phyloP scores from a whole-genome alignment of 139 green algal species.

The Haematococcus sp. region DNA sequence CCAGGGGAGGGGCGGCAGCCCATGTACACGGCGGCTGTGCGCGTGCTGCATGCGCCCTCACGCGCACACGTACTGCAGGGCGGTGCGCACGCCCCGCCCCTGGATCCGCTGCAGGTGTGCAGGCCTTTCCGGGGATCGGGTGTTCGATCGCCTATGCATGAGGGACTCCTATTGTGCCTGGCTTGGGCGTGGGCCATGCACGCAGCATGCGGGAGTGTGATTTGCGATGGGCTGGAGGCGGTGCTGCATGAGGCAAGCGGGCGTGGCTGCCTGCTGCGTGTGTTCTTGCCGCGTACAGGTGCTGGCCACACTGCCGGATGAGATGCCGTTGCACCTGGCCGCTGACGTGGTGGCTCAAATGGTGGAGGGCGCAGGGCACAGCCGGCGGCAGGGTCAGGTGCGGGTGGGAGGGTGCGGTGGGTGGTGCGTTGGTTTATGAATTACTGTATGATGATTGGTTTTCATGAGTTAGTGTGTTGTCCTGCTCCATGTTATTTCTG shows the following conservation, averaged over 20 bases:
- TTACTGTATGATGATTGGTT: too few relatives aligned
- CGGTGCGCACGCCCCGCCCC: constrained; percentile 30
- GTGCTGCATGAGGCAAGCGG: too few relatives aligned
- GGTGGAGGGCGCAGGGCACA: constrained; percentile 61
- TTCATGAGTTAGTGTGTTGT: too few relatives aligned
- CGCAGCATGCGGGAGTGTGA: too few relatives aligned
- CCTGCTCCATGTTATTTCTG: too few relatives aligned
- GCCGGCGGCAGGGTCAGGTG: constrained; percentile 48
- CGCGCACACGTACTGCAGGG: neutral
- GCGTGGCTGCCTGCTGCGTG: too few relatives aligned
- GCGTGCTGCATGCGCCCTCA: constrained; percentile 46
- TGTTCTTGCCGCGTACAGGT: too few relatives aligned
- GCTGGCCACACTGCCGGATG: constrained; percentile 54
- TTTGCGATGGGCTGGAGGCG: too few relatives aligned
- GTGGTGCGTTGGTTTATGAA: too few relatives aligned
- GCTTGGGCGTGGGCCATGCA: too few relatives aligned
- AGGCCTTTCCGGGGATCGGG: neutral
- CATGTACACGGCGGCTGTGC: constrained; percentile 45
- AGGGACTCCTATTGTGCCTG: too few relatives aligned
- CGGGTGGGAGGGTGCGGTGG: constrained; percentile 6
- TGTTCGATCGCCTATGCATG: too few relatives aligned
- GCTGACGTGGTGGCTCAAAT: constrained; percentile 51
- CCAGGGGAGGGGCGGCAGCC: constrained; percentile 36
- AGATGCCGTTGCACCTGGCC: constrained; percentile 66
- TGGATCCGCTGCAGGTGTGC: constrained; percentile 58